A percentile compares a stretch with the other conserved stretches of the same genome.
These are phyloP conservation scores for Streptanthus diversifolius DNA, from an alignment of 345 rosid species.

Conservation along the genomic window DNA sequence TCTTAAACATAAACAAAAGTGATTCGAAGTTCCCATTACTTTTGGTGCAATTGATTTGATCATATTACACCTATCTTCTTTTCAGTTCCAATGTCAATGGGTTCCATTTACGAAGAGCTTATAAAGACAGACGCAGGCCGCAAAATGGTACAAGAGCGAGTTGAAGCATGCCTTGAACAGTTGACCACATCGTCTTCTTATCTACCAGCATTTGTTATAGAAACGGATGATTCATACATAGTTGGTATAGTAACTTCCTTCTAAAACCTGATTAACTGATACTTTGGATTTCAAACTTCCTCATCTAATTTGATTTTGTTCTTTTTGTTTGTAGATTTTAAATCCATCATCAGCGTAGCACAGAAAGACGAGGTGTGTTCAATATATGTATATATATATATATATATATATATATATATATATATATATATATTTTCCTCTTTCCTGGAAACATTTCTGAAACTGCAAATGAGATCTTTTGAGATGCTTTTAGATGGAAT, in stretches of 20 bases:
- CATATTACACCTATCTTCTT: constrained; percentile 5
- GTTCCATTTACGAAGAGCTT: constrained; percentile 75
- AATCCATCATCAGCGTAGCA: constrained; percentile 58
- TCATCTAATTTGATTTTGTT: background rate
- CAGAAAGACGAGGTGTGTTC: constrained; percentile 72
- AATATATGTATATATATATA: too few relatives aligned
- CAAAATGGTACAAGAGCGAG: constrained; percentile 65
- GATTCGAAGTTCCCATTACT: background rate
- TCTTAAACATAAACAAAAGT: background rate
- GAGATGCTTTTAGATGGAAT: constrained; percentile 50
- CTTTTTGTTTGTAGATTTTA: constrained; percentile 52
- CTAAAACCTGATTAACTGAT: background rate
- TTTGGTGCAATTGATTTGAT: background rate
- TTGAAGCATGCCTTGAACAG: constrained; percentile 53
- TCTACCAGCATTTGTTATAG: constrained; percentile 45
- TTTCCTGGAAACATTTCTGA: background rate
- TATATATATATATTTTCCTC: background rate
- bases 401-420: background rate
- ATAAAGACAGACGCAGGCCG: constrained; percentile 74
- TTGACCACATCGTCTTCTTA: constrained; percentile 42
- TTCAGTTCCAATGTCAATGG: constrained; percentile 65
- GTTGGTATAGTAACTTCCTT: constrained; percentile 45
- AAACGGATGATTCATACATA: constrained; percentile 42
- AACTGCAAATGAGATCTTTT: constrained; percentile 2
- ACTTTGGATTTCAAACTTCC: background rate